Evolutionary conservation across 148 eudicot species (phyloP), one percentile per base, ranked within the genome.

Genomic region (Chenopodium formosanum): DNA sequence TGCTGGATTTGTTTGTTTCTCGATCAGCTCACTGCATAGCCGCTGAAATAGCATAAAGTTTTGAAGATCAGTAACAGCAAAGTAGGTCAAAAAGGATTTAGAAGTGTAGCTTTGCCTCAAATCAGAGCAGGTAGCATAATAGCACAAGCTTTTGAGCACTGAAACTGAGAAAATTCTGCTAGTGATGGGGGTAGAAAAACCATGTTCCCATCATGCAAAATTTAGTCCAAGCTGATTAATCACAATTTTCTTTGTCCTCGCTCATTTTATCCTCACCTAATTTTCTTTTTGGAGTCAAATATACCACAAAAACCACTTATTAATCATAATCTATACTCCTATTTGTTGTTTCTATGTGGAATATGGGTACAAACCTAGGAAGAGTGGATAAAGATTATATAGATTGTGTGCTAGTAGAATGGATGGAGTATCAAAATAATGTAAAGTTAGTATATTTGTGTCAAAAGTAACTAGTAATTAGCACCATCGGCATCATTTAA

Each of bases 21-120:
- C 97, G 65, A 96, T 90, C 83, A 96, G 77, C 86, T 92, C 95
- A 75, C 86, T 92, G 48, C 94, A 92, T 79, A 96, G 78, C 52
- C 79, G 84, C 99, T 96, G 92, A 70, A 79, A 83, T 27, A 73
- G 48, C 22, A 68, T 40, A 47, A n/a, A 77, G 70, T 7, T 48
- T 23, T 22, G 7, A 60, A 34, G 44, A 47, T 77, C 50, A 76
- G 53, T 47, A 52, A 23, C 70, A 2, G 32, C 4, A 48, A 23
- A 27, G 37, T 47, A n/a, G 6, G 20, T 6, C 76, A 47, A 73
- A 9, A 7, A 47, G 46, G 16, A 10, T 22, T 23, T 32, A 71
- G 47, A 20, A 70, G 73, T 32, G 7, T 3, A n/a, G 31, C 16
- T 46, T 72, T 72, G 56, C 47, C 11, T 70, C 23, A 1, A 71